Base-by-base conservation (phyloP, 495 filamentous ascomycete species). In the Cercophora sp. region DNA sequence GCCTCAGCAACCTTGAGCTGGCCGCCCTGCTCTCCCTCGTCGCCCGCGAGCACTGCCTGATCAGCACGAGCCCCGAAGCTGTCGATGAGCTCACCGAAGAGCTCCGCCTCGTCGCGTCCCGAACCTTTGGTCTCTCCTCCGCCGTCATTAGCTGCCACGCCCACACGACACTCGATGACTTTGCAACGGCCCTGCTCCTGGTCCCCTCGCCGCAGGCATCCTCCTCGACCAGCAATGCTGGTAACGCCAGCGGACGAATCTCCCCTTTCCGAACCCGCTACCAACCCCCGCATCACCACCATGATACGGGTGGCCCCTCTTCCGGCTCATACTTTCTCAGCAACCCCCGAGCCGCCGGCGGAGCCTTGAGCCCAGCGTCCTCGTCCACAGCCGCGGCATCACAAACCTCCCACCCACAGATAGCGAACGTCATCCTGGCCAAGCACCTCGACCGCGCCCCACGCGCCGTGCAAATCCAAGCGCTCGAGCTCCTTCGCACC, bases 1-100 rank as follows among this genome's bases (percentile, higher is more conserved):
- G 78, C 40, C 74, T 97, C 35, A 89, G 86, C 48, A 93, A 96
- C 69, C 77, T 96, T 40, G 91, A 96, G 69, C 81, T 98, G 35
- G 93, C 93, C 22, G 70, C 85, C 10, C 77, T 96, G 18, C 75
- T 96, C 43, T 92, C 83, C 59, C 79, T 96, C 24, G 75, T 87
- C 48, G 81, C 85, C 20, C 79, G 82, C 49, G 85, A 93, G 68
- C 92, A 97, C 63, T 96, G 89, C 67, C 83, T 96, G 52, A 82
- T 97, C 61, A 84, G 86, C 67, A 86, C 87, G 34, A 83, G 85
- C 8, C 68, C 72, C 19, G 70, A 78, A 25, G 72, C 70, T 48
- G 62, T 91, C 36, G 72, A 86, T 63, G 76, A 81, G 51, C 71
- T 95, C 24, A 77, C 81, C 34, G 73, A 83, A 34, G 89, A 96